These are phyloP conservation scores for Massarina eburnea DNA, from an alignment of 2,329 filamentous ascomycete genomes.

Conservation along the genomic window DNA sequence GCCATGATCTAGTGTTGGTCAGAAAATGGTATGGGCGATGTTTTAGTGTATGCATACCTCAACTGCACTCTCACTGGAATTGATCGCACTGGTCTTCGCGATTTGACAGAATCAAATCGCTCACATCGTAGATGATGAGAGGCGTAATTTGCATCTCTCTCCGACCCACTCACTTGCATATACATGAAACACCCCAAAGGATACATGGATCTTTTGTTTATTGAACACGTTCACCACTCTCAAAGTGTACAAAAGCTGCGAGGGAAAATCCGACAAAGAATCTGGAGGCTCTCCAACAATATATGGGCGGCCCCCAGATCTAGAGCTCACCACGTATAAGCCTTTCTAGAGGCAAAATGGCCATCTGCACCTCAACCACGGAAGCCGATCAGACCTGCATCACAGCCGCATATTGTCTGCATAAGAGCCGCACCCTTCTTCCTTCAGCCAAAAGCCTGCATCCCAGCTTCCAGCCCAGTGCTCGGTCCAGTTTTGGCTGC, in stretches of 20 bases:
- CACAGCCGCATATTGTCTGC: constrained; percentile 25
- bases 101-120: constrained; percentile 1
- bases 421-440: constrained; percentile 19
- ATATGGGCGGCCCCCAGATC: background rate
- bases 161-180: constrained; percentile 5
- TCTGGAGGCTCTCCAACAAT: background rate
- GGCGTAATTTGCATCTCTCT: constrained; percentile 10
- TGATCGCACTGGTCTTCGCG: background rate
- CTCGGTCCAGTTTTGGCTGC: background rate
- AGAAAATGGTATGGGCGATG: background rate
- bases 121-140: constrained; percentile 13
- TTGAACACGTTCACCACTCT: background rate
- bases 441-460: constrained; percentile 1
- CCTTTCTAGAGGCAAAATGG: constrained; percentile 5
- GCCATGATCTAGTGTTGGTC: constrained; percentile 8
- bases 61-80: background rate
- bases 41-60: constrained; percentile 2
- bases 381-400: constrained; percentile 5
- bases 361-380: constrained; percentile 8
- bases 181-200: constrained; percentile 14
- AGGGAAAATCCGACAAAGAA: background rate
- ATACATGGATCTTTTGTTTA: constrained; percentile 5
- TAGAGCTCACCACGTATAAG: background rate
- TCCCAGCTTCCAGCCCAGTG: constrained; percentile 2
- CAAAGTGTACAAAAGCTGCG: background rate